Base-by-base conservation (phyloP, 768 basidiomycete genomes). In the Lactifluus piperatus region DNA sequence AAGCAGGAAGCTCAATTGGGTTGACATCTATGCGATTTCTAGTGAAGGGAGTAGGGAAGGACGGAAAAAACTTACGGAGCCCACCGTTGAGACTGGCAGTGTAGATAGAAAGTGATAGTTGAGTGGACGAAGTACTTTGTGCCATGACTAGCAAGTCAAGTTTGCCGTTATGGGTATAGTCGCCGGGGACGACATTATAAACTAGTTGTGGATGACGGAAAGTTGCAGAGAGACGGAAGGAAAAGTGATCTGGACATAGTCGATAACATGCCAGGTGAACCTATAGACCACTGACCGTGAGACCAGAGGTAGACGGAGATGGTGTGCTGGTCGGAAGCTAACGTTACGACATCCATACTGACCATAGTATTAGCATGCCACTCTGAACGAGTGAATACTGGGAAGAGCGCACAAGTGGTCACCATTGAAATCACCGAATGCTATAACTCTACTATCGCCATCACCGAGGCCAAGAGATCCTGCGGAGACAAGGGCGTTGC, bases 351-450 rank as follows among this genome's bases (percentile, higher is more conserved):
- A 72, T 98, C 94, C 62, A 91, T 70, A 65, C 94, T 97, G 52
- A 48, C 30, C 30, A 29, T 20, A 43, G 24, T 44, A 41, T 43
- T 26, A 55, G 46, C 29, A 47, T 16, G 11, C 20, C 32, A 27
- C 41, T 13, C 26, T 29, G 49, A 32, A 13, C 7, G 10, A 8
- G 29, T 45, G 16, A 36, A 49, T 5, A 32, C 13, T 26, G 52
- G n/a, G 5, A 47, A n/a, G 58, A 20, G 74, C 90, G 69, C 70
- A 97, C 93, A 90, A 88, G 70, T 97, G 94, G 71, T 98, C 93
- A 5, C 91, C 94, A 70, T 97, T 84, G 71, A 94, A 95, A 74
- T 99, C 95, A 32, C 94, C 97, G 66, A 91, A 90, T 8, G 94
- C 94, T 60, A 91, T 78, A 20, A 97, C 79, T 52, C 88, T 79